phyloP scores from a whole-genome alignment of 176 grass and related monocot species.

The Juncus effusus region DNA sequence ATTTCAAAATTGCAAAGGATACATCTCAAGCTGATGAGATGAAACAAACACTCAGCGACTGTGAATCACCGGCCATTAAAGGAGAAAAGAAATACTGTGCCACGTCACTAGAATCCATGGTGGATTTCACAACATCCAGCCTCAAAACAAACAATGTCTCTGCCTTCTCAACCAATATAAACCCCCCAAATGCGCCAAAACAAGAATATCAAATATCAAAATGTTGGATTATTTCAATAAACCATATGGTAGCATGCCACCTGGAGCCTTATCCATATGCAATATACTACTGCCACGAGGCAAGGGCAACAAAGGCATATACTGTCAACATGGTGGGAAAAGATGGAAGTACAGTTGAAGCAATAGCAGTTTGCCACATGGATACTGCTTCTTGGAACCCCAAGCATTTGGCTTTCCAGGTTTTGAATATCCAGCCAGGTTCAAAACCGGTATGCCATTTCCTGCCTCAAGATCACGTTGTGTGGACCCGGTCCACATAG shows the following conservation, averaged over 20 bases:
- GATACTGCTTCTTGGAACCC: constrained; percentile 16
- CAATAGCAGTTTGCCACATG: constrained; percentile 41
- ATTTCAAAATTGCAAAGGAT: constrained; percentile 8
- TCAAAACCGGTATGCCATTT: constrained; percentile 48
- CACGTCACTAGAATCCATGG: constrained; percentile 47
- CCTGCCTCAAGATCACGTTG: constrained; percentile 33
- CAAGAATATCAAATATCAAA: constrained; percentile 13
- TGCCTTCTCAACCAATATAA: neutral
- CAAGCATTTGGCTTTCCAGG: constrained; percentile 26
- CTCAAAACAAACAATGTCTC: constrained; percentile 24
- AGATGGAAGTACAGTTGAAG: constrained; percentile 28
- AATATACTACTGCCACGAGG: constrained; percentile 17
- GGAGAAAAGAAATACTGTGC: constrained; percentile 30
- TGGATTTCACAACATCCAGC: constrained; percentile 30
- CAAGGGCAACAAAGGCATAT: constrained; percentile 21
- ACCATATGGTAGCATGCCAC: constrained; percentile 6
- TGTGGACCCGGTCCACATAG: constrained; percentile 31
- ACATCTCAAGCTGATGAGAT: constrained; percentile 26
- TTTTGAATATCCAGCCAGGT: constrained; percentile 28
- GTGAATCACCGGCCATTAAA: constrained; percentile 16
- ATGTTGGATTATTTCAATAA: too few relatives aligned
- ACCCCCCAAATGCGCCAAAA: neutral
- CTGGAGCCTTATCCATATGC: constrained; percentile 13
- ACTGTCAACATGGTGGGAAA: constrained; percentile 13
- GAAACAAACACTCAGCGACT: constrained; percentile 33